Conservation (phyloP, 179 eudicot genomes). For the Pouteria campechiana region DNA sequence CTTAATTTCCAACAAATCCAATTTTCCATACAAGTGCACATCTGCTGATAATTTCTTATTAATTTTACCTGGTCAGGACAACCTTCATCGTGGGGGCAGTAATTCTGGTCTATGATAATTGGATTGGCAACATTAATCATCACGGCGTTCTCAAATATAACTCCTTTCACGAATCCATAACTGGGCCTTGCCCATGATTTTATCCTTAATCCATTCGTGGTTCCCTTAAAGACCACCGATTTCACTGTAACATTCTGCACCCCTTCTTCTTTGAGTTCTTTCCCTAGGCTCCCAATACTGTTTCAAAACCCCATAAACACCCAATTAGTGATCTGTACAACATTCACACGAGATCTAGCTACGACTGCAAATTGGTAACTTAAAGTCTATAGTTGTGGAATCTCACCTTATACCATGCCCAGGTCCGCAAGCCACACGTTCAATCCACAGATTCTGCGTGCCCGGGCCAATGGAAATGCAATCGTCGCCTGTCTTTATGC, state of each 20-base stretch:
- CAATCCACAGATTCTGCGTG: conserved; percentile 17
- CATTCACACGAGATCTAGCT: too few species aligned
- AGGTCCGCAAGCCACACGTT: conserved; percentile 23
- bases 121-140: conserved; percentile 26
- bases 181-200: conserved; percentile 35
- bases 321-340: background rate
- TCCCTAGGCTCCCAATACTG: conserved; percentile 30
- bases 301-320: background rate
- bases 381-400: too few species aligned
- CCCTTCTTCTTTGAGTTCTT: conserved; percentile 19
- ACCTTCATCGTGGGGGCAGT: conserved; percentile 19
- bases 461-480: conserved; percentile 25
- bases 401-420: conserved; percentile 36
- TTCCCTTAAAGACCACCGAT: conserved; percentile 10
- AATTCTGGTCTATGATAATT: conserved; percentile 22
- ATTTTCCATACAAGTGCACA: too few species aligned
- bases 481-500: conserved; percentile 20
- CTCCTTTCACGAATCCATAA: conserved; percentile 17
- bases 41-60: too few species aligned
- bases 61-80: conserved; percentile 28
- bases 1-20: too few species aligned
- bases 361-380: background rate
- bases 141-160: conserved; percentile 10
- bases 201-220: conserved; percentile 26
- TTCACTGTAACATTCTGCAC: conserved; percentile 30